Conservation (phyloP, 2,329 filamentous ascomycete genomes). For the Amylocarpus encephaloides region DNA sequence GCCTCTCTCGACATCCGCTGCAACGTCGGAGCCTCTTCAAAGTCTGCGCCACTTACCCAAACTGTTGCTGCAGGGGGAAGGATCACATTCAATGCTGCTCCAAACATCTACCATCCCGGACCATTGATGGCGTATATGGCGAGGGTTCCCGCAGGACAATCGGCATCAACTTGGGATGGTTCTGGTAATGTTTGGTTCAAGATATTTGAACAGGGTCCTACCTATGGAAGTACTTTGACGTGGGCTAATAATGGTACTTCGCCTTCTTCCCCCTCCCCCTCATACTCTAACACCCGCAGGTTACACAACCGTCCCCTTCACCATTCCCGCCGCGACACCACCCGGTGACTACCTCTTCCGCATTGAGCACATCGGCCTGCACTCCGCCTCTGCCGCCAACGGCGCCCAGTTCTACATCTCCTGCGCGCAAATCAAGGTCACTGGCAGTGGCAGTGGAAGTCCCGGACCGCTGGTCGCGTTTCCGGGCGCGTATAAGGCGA, state of each 20-base stretch:
- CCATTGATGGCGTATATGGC: slow-evolving; percentile 25
- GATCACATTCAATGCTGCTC: slow-evolving; percentile 20
- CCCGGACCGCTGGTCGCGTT: slow-evolving; percentile 32
- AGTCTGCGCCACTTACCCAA: slow-evolving; percentile 16
- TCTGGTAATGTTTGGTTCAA: slow-evolving; percentile 28
- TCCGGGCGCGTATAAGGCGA: slow-evolving; percentile 31
- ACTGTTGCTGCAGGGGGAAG: slow-evolving; percentile 24
- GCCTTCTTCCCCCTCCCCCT: background rate
- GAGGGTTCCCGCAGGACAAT: slow-evolving; percentile 22
- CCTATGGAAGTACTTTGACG: slow-evolving; percentile 14
- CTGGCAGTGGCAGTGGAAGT: slow-evolving; percentile 32
- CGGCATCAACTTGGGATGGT: slow-evolving; percentile 24
- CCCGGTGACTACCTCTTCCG: slow-evolving; percentile 21
- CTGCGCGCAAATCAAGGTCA: slow-evolving; percentile 37
- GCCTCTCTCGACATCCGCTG: slow-evolving; percentile 37
- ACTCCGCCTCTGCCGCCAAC: slow-evolving; percentile 7
- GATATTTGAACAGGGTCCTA: slow-evolving; percentile 22
- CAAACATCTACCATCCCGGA: slow-evolving; percentile 27
- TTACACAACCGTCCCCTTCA: slow-evolving; percentile 18
- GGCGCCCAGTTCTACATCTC: slow-evolving; percentile 25
- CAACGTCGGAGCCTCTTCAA: slow-evolving; percentile 31
- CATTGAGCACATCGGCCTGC: slow-evolving; percentile 29
- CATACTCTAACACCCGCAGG: slow-evolving; percentile 2
- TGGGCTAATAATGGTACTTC: slow-evolving; percentile 23
- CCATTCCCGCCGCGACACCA: slow-evolving; percentile 32